Conservation (phyloP, 23 red algal species). For the Gracilaria domingensis region DNA sequence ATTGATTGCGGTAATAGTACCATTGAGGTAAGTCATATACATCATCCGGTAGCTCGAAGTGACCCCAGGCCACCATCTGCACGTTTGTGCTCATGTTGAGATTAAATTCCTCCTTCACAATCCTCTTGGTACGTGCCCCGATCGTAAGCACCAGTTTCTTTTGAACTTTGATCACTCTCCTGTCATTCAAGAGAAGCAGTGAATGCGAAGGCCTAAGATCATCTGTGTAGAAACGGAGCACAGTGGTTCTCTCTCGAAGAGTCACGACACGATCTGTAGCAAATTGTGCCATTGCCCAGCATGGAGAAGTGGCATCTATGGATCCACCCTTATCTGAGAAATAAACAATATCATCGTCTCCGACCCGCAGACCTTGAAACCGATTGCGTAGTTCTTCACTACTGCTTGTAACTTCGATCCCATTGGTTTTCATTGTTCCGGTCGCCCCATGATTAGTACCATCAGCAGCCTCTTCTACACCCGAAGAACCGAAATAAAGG, state of each 20-base stretch:
- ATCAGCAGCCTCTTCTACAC: constrained; percentile 15
- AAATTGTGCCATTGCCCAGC: constrained; percentile 7
- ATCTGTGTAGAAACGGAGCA: constrained; percentile 2
- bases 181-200: constrained; percentile 13
- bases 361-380: not conserved
- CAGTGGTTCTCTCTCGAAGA: not conserved
- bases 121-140: too few species aligned
- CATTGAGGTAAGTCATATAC: constrained; percentile 15
- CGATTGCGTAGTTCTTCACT: not conserved
- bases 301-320: not conserved
- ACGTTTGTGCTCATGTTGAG: constrained; percentile 1
- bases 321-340: not conserved
- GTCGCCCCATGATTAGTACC: constrained; percentile 11
- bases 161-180: not conserved
- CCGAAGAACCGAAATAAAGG: constrained; percentile 24
- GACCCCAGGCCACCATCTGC: constrained; percentile 34
- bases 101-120: constrained; percentile 32
- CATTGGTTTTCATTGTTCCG: not conserved
- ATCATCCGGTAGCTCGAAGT: constrained; percentile 24
- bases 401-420: not conserved
- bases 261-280: not conserved
- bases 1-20: not conserved
- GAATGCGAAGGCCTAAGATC: not conserved
- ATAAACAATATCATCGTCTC: not conserved
- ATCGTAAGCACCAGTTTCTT: constrained; percentile 16